A percentile compares a stretch with the other conserved stretches of the same genome.
phyloP scores from a whole-genome alignment of 2,329 filamentous ascomycete species.

The Beauveria australis region DNA sequence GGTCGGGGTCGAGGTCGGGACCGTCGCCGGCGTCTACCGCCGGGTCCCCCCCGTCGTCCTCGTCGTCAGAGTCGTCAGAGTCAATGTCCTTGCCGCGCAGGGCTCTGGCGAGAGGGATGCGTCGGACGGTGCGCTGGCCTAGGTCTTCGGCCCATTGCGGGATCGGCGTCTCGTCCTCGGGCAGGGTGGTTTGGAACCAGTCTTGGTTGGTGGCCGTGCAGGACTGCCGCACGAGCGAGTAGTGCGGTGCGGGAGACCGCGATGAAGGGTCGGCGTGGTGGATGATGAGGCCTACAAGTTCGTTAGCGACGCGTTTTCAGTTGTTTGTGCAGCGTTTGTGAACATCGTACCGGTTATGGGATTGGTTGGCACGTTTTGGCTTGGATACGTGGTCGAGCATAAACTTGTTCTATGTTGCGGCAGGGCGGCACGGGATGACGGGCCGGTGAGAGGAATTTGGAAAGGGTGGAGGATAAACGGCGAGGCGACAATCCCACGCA shows the following conservation, averaged over 20 bases:
- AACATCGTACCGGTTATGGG: constrained; percentile 37
- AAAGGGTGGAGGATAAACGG: constrained; percentile 43
- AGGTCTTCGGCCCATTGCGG: constrained; percentile 43
- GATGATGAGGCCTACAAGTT: constrained; percentile 36
- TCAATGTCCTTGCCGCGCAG: constrained; percentile 28
- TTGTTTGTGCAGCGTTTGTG: constrained; percentile 10
- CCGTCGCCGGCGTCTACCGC: neutral
- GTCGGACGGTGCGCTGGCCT: constrained; percentile 32
- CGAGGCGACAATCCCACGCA: constrained; percentile 46
- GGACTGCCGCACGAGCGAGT: constrained; percentile 44
- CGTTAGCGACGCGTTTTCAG: neutral
- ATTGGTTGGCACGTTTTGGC: constrained; percentile 29
- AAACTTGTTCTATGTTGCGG: constrained; percentile 31
- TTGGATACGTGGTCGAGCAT: constrained; percentile 39
- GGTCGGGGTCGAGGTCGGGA: constrained; percentile 11
- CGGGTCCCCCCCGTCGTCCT: constrained; percentile 14
- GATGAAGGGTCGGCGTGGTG: constrained; percentile 21
- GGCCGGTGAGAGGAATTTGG: constrained; percentile 34
- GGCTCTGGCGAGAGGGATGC: constrained; percentile 38
- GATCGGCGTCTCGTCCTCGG: constrained; percentile 18
- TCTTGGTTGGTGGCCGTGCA: constrained; percentile 41
- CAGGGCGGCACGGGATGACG: constrained; percentile 15
- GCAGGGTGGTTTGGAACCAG: constrained; percentile 46
- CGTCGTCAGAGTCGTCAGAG: constrained; percentile 23
- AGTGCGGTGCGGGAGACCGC: constrained; percentile 31